phyloP scores from a whole-genome alignment of 2,329 filamentous ascomycete genomes.

The Xylaria multiplex region DNA sequence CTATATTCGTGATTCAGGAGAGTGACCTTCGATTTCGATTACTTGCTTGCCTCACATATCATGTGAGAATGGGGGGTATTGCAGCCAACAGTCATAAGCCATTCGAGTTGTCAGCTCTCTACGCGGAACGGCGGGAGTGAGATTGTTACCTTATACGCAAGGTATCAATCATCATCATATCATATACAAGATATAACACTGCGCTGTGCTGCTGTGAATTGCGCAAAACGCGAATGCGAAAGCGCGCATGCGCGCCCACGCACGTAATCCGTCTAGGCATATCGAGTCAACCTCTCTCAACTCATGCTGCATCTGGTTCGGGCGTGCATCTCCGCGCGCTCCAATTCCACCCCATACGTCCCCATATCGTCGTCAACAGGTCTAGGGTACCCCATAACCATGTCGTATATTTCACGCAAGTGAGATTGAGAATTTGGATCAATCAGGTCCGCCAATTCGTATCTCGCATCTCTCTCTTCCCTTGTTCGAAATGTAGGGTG shows the following conservation, averaged over 20 bases:
- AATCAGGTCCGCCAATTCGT: conserved; percentile 36
- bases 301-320: conserved; percentile 21
- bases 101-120: conserved; percentile 14
- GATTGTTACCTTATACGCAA: conserved; percentile 32
- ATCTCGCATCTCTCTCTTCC: conserved; percentile 19
- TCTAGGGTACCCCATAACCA: neutral
- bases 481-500: conserved; percentile 4
- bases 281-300: conserved; percentile 3
- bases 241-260: conserved; percentile 22
- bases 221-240: conserved; percentile 23
- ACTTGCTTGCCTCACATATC: neutral
- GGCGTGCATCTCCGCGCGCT: conserved; percentile 22
- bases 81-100: neutral
- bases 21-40: neutral
- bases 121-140: conserved; percentile 9
- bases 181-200: too few relatives aligned
- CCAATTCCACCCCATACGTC: neutral
- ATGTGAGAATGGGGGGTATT: neutral
- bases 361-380: neutral
- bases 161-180: neutral
- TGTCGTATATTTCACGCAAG: conserved; percentile 14
- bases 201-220: conserved; percentile 1
- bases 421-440: conserved; percentile 23
- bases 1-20: too few relatives aligned
- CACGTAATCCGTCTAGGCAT: conserved; percentile 4